Evolutionary conservation across 768 basidiomycete species (phyloP).

Genomic region (Mycena pura): DNA sequence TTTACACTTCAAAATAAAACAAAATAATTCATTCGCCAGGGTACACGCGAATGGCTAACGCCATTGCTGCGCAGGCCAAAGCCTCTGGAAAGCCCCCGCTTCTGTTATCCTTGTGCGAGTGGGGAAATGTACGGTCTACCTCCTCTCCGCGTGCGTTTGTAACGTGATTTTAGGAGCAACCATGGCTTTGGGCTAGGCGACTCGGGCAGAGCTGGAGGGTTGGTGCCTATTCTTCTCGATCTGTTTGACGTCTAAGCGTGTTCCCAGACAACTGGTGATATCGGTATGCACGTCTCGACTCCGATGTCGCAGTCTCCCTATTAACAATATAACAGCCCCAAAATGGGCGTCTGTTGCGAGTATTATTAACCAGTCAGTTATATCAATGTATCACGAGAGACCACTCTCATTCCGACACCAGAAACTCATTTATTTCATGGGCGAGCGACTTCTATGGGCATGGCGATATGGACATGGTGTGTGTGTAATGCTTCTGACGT

Average conservation of each 20-base stretch:
- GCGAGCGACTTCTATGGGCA: constrained; percentile 73
- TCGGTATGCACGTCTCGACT: constrained; percentile 37
- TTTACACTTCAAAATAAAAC: constrained; percentile 1
- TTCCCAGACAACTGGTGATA: constrained; percentile 57
- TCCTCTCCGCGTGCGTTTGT: neutral
- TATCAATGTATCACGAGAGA: too few species aligned
- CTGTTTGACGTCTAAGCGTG: neutral
- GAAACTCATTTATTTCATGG: constrained; percentile 69
- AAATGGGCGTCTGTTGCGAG: too few species aligned
- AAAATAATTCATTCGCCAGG: constrained; percentile 42
- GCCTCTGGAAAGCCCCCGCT: constrained; percentile 59
- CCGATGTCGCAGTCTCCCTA: neutral
- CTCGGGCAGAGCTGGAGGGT: constrained; percentile 74
- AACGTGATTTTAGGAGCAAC: constrained; percentile 52
- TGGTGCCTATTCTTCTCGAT: constrained; percentile 22
- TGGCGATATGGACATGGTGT: constrained; percentile 72
- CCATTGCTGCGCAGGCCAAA: constrained; percentile 56
- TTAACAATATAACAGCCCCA: neutral
- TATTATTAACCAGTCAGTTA: too few species aligned
- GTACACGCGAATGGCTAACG: constrained; percentile 65
- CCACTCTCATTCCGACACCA: constrained; percentile 33
- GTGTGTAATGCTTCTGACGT: constrained; percentile 19
- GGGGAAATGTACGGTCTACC: constrained; percentile 59
- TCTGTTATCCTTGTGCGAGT: constrained; percentile 68
- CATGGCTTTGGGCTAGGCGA: constrained; percentile 66